A percentile compares a stretch with the other conserved stretches of the same genome.
Conservation (phyloP, 441 rosid species). For the Macaranga tanarius region DNA sequence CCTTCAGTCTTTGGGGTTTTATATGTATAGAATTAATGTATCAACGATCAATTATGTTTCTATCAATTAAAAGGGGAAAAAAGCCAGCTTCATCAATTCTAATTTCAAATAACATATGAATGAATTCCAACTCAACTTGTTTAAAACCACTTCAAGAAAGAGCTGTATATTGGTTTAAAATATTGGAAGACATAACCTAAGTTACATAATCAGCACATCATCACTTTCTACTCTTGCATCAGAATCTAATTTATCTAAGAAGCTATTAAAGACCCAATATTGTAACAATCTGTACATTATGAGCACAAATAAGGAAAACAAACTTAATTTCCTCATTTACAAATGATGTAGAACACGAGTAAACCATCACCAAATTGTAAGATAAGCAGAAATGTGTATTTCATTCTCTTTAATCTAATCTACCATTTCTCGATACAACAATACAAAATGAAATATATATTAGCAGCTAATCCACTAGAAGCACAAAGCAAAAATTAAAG, state of each 20-base stretch:
- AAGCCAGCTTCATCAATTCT: no score
- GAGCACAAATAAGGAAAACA: neutral
- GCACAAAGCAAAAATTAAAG: conserved; percentile 27
- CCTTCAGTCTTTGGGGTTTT: no score
- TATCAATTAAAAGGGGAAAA: neutral
- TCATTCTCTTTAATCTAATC: conserved; percentile 37
- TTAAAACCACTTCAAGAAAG: neutral
- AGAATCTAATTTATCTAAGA: neutral
- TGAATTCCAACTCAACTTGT: neutral
- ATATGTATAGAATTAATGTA: neutral
- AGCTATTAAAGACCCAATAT: neutral
- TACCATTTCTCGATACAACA: conserved; percentile 26
- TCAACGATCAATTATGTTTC: no score
- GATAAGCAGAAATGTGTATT: conserved; percentile 25
- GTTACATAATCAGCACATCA: neutral
- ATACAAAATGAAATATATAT: conserved; percentile 21
- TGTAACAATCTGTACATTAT: neutral
- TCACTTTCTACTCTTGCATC: neutral
- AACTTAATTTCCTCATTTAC: conserved; percentile 8
- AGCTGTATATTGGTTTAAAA: neutral
- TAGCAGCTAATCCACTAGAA: conserved; percentile 28
- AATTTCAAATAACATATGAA: no score
- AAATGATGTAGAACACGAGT: neutral
- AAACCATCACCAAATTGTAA: conserved; percentile 23
- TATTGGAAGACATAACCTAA: no score